Evolutionary conservation across 352 stramenopile species (phyloP).

Genomic region (Phytophthora rubi): DNA sequence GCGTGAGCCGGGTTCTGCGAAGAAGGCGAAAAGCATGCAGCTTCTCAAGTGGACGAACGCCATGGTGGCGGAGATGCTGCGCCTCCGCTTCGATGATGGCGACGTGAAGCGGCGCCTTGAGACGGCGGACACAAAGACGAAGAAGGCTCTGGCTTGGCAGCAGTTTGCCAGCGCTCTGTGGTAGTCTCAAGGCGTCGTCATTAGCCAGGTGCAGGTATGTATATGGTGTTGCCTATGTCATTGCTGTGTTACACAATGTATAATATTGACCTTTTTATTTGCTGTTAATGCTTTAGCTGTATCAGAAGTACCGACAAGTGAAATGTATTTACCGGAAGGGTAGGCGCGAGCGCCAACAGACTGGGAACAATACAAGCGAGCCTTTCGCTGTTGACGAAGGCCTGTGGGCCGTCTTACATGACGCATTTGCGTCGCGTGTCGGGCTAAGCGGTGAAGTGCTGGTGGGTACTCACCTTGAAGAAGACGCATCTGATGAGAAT

Average conservation of each 20-base stretch:
- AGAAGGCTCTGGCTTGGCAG: conserved; percentile 9
- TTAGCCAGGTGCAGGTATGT: conserved; percentile 9
- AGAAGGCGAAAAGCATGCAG: conserved; percentile 13
- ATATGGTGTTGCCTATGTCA: background rate
- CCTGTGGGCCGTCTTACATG: conserved; percentile 10
- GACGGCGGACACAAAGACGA: conserved; percentile 11
- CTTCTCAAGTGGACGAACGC: conserved; percentile 14
- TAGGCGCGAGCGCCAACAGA: background rate
- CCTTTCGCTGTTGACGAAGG: conserved; percentile 4
- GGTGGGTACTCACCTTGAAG: conserved; percentile 1
- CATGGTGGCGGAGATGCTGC: conserved; percentile 8
- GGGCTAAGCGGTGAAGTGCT: conserved; percentile 6
- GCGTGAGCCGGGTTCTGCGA: background rate
- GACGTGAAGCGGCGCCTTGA: conserved; percentile 5
- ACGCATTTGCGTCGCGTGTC: conserved; percentile 4
- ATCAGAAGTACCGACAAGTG: conserved; percentile 14
- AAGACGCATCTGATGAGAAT: background rate
- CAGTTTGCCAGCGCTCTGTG: conserved; percentile 10
- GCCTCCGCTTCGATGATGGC: background rate
- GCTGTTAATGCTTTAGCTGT: conserved; percentile 6
- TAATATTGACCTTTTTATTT: background rate
- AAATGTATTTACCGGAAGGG: conserved; percentile 11
- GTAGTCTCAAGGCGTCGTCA: conserved; percentile 4
- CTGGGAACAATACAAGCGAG: conserved; percentile 2
- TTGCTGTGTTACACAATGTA: background rate